phyloP scores from a whole-genome alignment of 257 asterid genomes.

The Ilex aquifolium region DNA sequence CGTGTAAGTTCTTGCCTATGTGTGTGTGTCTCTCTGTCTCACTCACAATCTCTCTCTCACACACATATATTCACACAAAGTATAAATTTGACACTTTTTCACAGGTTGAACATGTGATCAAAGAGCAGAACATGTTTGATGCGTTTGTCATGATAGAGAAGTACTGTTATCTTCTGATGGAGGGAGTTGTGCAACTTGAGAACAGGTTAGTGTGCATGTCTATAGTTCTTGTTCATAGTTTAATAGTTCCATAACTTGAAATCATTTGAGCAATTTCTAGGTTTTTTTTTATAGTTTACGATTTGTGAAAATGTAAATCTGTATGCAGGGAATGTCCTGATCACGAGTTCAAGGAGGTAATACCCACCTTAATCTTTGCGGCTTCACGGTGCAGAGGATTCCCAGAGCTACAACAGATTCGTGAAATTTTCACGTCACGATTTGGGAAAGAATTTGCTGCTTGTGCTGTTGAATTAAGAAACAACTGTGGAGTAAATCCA shows the following conservation, averaged over 20 bases:
- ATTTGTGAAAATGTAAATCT: too few species aligned
- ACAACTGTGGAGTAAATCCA: neutral
- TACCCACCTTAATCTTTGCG: neutral
- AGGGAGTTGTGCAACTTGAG: conserved; percentile 14
- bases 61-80: too few species aligned
- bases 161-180: conserved; percentile 25
- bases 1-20: conserved; percentile 18
- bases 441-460: neutral
- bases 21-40: neutral
- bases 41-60: too few species aligned
- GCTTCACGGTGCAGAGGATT: neutral
- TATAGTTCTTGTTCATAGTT: neutral
- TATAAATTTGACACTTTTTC: neutral
- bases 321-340: neutral
- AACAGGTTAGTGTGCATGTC: conserved; percentile 18
- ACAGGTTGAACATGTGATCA: conserved; percentile 29
- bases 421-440: neutral
- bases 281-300: too few species aligned
- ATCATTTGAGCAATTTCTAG: too few species aligned
- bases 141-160: conserved; percentile 27
- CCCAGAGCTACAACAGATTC: neutral
- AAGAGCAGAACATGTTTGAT: conserved; percentile 24
- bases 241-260: too few species aligned
- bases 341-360: neutral
- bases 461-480: neutral